Evolutionary conservation across 805 yeast species (phyloP).

Genomic region (Dipodascus albidus): DNA sequence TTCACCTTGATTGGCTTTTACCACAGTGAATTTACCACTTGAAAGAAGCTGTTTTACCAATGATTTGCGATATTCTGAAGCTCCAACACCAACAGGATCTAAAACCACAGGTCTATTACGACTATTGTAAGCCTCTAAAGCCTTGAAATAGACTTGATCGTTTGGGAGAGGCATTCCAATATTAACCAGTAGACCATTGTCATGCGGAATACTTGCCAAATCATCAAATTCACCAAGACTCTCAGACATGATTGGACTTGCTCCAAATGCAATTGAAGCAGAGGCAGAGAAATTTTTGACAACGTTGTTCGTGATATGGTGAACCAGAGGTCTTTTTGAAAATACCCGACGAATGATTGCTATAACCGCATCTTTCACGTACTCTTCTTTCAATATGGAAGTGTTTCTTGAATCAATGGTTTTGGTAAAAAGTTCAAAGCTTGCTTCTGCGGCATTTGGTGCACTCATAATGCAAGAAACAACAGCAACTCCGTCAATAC

Average conservation of each 20-base stretch:
- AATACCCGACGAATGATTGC: conserved; percentile 19
- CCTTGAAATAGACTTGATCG: conserved; percentile 35
- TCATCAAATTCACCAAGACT: conserved; percentile 54
- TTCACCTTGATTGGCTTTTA: conserved; percentile 85
- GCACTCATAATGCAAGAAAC: conserved; percentile 78
- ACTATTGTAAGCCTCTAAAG: conserved; percentile 47
- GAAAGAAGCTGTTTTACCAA: conserved; percentile 41
- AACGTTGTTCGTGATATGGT: conserved; percentile 82
- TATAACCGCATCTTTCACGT: conserved; percentile 13
- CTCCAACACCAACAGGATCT: conserved; percentile 94
- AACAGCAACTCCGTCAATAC: conserved; percentile 76
- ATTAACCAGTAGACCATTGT: conserved; percentile 48
- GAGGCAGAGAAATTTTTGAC: conserved; percentile 84
- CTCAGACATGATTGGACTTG: conserved; percentile 85
- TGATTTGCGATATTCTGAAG: conserved; percentile 45
- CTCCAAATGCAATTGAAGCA: conserved; percentile 72
- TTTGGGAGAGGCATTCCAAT: conserved; percentile 53
- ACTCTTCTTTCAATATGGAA: neutral
- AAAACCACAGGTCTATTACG: conserved; percentile 53
- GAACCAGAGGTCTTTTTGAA: conserved; percentile 49
- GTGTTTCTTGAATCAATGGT: conserved; percentile 4
- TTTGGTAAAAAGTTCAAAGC: neutral
- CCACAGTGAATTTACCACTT: conserved; percentile 44
- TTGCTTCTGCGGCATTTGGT: conserved; percentile 38
- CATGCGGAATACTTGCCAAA: conserved; percentile 42